These are phyloP conservation scores for Retiboletus flavoniger DNA, from an alignment of 1,284 basidiomycete species.

Conservation along the genomic window DNA sequence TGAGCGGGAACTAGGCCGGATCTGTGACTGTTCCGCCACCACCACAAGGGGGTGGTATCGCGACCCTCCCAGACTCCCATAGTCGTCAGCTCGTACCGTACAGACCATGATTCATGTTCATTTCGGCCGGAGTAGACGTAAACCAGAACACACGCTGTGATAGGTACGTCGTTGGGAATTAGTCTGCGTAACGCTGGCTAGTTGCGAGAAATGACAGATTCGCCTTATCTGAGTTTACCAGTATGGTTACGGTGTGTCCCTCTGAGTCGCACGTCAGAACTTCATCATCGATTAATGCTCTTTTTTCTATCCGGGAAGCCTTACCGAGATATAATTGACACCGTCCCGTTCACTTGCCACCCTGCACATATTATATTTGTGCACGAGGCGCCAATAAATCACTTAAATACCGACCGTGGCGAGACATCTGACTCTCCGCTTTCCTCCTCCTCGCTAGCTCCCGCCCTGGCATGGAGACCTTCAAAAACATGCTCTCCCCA, in stretches of 20 bases:
- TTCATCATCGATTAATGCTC: slow-evolving; percentile 14
- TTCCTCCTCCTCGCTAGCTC: slow-evolving; percentile 23
- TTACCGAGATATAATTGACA: slow-evolving; percentile 36
- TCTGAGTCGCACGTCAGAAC: slow-evolving; percentile 21
- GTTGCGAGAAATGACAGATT: slow-evolving; percentile 2
- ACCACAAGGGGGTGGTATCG: slow-evolving; percentile 3
- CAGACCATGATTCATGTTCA: neutral
- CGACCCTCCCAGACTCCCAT: slow-evolving; percentile 9
- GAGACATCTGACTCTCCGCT: slow-evolving; percentile 21
- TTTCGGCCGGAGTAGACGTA: slow-evolving; percentile 18
- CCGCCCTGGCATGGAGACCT: slow-evolving; percentile 49
- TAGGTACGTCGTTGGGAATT: slow-evolving; percentile 1
- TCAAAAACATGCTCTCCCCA: slow-evolving; percentile 62
- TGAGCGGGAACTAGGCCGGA: slow-evolving; percentile 15
- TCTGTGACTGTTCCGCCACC: slow-evolving; percentile 22
- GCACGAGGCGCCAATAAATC: slow-evolving; percentile 34
- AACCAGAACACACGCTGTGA: slow-evolving; percentile 8
- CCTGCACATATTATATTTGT: slow-evolving; percentile 31
- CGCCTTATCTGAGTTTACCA: slow-evolving; percentile 25
- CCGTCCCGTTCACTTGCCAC: slow-evolving; percentile 27
- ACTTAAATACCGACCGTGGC: slow-evolving; percentile 36
- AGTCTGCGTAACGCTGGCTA: neutral
- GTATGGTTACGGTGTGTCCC: slow-evolving; percentile 20
- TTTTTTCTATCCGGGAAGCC: slow-evolving; percentile 23
- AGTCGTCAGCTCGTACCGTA: neutral